Evolutionary conservation across 192 early-diverging fungal genomes (phyloP).

Genomic region (Lobulomyces angularis): DNA sequence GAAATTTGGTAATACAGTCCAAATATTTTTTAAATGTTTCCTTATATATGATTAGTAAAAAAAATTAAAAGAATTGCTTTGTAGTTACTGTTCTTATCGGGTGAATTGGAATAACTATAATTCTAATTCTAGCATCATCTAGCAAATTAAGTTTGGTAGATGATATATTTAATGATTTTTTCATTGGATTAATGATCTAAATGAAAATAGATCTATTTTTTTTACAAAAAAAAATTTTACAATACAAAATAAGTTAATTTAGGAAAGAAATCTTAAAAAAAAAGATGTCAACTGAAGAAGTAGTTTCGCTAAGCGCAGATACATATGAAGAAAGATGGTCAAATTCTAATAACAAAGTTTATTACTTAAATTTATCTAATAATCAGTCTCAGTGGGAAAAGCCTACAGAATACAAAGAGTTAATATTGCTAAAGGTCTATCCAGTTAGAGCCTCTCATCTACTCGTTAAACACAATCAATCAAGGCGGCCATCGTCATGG

Average conservation of each 20-base stretch:
- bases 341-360: constrained; percentile 19
- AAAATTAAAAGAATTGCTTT: constrained; percentile 6
- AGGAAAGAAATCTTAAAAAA: no score
- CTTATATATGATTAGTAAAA: background rate
- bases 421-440: constrained; percentile 15
- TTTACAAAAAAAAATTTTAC: no score
- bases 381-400: constrained; percentile 23
- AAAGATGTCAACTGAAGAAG: no score
- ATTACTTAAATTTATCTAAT: constrained; percentile 30
- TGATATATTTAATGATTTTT: no score
- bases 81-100: constrained; percentile 14
- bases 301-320: no score
- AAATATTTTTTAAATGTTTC: constrained; percentile 13
- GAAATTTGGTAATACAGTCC: constrained; percentile 44
- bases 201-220: no score
- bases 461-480: constrained; percentile 77
- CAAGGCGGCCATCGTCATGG: constrained; percentile 82
- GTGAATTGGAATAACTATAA: no score
- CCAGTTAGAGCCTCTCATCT: constrained; percentile 76
- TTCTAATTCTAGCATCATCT: no score
- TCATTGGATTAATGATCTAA: no score
- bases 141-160: no score
- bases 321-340: constrained; percentile 30
- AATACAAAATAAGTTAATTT: no score
- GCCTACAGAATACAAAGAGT: constrained; percentile 17